Evolutionary conservation across 2,329 filamentous ascomycete species (phyloP), one percentile per base, ranked within the genome.

Genomic region (Cytospora paraplurivora): DNA sequence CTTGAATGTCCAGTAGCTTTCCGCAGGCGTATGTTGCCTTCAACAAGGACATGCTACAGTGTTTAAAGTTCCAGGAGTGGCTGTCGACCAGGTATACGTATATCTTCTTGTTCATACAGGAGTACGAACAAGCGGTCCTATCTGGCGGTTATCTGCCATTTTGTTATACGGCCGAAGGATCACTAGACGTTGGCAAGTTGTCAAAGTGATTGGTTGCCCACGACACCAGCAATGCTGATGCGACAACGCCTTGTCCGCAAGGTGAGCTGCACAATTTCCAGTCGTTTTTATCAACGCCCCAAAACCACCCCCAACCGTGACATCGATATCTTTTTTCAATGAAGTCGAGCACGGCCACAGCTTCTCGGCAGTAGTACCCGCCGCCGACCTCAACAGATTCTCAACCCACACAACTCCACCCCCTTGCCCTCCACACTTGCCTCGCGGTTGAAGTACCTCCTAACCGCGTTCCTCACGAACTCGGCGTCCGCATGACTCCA

Each of bases 321-420:
- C 38, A 44, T 17, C 27, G 27, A 27, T 27, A 44, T n/a, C 38
- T 7, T 44, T 44, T 10, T 44, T 19, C 6, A 6, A 17, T 15
- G 19, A 15, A 44, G 5, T 5, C 44, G n/a, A 47, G 21, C 3
- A 47, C 21, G 44, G n/a, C n/a, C 10, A 19, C n/a, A 5, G 37
- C 12, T 19, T 6, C 35, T 12, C 33, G 27, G 34, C 56, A 52
- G 32, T 51, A 55, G 33, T 19, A 37, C 54, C n/a, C 49, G 15
- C 35, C 58, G n/a, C 13, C 38, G 15, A 32, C 41, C 35, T 77
- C 71, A 90, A 71, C 88, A 92, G 37, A 93, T 85, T 71, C 85
- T 79, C 58, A 93, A 77, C 5, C 90, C 90, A 69, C 89, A 92
- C n/a, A 91, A 84, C 71, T 91, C 87, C 2, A 93, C 80, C n/a